Percentiles rank a stretch among this genome's conserved stretches.
Evolutionary conservation across 176 grass and related monocot genomes (phyloP).

Genomic region (Zoysia japonica): DNA sequence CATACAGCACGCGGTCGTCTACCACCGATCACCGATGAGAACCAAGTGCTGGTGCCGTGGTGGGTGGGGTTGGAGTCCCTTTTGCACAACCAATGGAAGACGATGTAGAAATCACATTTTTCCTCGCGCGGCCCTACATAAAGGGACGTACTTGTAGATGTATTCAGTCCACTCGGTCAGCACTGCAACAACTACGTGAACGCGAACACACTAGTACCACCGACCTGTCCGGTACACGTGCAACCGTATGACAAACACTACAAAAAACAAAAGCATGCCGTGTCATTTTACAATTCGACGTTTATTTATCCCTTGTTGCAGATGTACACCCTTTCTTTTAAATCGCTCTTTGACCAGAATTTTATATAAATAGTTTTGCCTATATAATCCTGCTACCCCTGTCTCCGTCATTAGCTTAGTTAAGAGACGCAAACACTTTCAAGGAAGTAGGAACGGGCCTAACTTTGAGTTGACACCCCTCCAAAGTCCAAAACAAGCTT

Average conservation of each 20-base stretch:
- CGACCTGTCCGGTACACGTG: not conserved
- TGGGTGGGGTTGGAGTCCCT: no score
- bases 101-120: not conserved
- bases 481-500: constrained; percentile 33
- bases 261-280: not conserved
- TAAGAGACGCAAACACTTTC: not conserved
- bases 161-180: not conserved
- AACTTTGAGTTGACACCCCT: constrained; percentile 37
- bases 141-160: no score
- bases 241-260: not conserved
- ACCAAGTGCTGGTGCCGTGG: no score
- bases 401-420: not conserved
- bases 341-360: not conserved
- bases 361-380: no score
- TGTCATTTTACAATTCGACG: not conserved
- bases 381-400: not conserved
- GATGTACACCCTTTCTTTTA: not conserved
- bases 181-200: not conserved
- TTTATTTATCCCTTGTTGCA: not conserved
- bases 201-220: not conserved
- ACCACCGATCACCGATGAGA: no score
- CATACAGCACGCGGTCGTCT: no score
- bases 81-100: not conserved
- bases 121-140: not conserved
- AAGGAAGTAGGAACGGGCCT: constrained; percentile 20